These are phyloP conservation scores for Cladophialophora bantiana DNA, from an alignment of 2,329 filamentous ascomycete genomes.

Conservation along the genomic window DNA sequence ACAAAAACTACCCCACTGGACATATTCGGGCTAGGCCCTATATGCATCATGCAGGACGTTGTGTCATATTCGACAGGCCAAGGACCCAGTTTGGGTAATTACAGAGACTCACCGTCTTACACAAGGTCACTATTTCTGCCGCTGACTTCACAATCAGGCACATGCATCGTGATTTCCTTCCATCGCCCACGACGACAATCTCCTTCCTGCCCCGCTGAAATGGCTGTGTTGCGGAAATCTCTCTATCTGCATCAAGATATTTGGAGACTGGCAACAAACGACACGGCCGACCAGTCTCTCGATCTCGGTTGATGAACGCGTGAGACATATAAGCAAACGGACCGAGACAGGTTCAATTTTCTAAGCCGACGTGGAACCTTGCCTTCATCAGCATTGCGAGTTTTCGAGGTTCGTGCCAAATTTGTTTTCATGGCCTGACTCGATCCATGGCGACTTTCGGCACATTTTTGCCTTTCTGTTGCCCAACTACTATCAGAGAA, in stretches of 20 bases:
- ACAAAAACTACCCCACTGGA: background rate
- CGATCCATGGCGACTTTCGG: background rate
- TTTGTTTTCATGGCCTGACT: background rate
- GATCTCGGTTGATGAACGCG: background rate
- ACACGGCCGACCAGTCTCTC: background rate
- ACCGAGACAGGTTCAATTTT: slow-evolving; percentile 10
- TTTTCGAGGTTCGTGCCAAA: too few species aligned
- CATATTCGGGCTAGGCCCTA: background rate
- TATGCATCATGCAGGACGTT: slow-evolving; percentile 9
- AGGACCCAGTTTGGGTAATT: background rate
- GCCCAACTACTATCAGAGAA: background rate
- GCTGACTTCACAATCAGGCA: background rate
- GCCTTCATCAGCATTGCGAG: background rate
- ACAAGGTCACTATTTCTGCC: background rate
- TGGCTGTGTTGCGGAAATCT: background rate
- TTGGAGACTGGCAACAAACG: background rate
- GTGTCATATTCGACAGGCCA: slow-evolving; percentile 3
- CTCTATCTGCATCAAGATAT: background rate
- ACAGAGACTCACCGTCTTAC: slow-evolving; percentile 1
- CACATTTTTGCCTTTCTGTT: background rate
- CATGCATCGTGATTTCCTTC: background rate
- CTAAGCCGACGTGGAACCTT: background rate
- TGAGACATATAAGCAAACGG: slow-evolving; percentile 11
- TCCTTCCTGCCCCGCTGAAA: background rate
- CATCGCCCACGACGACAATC: background rate